Base-by-base conservation (phyloP, 805 yeast genomes). In the Metschnikowia colocasiae region DNA sequence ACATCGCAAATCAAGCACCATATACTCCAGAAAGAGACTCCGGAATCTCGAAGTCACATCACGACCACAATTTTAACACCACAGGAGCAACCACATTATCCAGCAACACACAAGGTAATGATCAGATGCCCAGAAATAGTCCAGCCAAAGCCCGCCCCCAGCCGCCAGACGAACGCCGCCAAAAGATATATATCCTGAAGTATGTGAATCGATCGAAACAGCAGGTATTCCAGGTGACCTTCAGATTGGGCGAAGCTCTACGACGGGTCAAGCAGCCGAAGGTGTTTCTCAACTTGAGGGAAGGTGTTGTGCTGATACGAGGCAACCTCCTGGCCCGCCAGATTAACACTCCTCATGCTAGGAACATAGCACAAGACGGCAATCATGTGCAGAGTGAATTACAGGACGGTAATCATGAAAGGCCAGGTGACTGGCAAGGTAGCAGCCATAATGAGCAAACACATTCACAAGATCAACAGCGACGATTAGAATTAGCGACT, bases 261-360 rank as follows among this genome's bases (percentile, higher is more conserved):
- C 51, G 51, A 40, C 45, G 23, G 6, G 34, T 39, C 23, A 39
- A 39, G 27, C 19, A 20, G 9, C 42, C 26, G 20, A 39, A 39
- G 19, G 42, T 39, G 7, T 19, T 39, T 15, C 33, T 39, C 34
- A 39, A 39, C 26, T 39, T 29, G 20, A 27, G 8, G 20, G 26
- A 39, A 15, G 42, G 42, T 6, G 27, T 39, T 27, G 33, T 39
- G 8, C 34, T 19, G 33, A 19, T 39, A n/a, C 33, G 42, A 29
- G 42, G 42, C 25, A 18, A 19, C 23, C 26, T 19, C 13, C 34
- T 39, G 42, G 26, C 34, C 12, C 34, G 29, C 25, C 25, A 29
- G 25, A 29, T 26, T 31, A 25, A 37, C 22, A 23, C 10, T 27
- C 5, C 40, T 23, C 29, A 36, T n/a, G 12, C 30, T 18, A 36